Evolutionary conservation across 179 eudicot genomes (phyloP), one percentile per base, ranked within the genome.

Genomic region (Corrigiola litoralis): DNA sequence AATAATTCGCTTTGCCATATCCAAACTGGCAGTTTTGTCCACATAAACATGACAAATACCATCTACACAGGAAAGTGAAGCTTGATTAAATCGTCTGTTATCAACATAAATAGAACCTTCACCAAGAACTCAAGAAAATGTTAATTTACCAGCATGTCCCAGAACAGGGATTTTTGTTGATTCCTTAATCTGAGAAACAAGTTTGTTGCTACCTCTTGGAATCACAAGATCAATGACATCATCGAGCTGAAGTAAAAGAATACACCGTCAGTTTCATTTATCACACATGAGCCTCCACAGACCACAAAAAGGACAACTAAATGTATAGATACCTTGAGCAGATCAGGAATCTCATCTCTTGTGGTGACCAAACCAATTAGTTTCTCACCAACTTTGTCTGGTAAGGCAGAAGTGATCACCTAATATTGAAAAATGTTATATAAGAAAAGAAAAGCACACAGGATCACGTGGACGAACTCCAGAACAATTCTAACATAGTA

Each of bases 141-240:
- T 59, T 20, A 32, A 8, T 61, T 65, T 75, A 91, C 99, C 99
- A 38, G 99, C 85, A 77, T 94, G 99, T n/a, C 99, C 99, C 21
- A 94, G 80, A 63, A 94, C 99, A 14, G 99, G 99, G 63, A 94
- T 94, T 79, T 86, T 88, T 57, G 99, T 94, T 25, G 94, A 86
- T 52, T 82, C 80, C 78, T 86, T 91, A 51, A 94, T 81, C 75
- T 90, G 86, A 65, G 96, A 77, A 58, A 94, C 99, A 66, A 94
- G 99, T 68, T 81, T 78, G 72, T 94, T 94, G 86, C 97, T 94
- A 68, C 99, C 99, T 81, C 97, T 91, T 34, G 99, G 99, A 58
- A 94, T 94, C 65, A 94, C 99, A 38, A 94, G 97, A 75, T 94
- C 97, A 72, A 94, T 94, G 45, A 91, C 99, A 80, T 91, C 97